Evolutionary conservation across 768 basidiomycete genomes (phyloP).

Genomic region (Candolleomyces aberdarensis): DNA sequence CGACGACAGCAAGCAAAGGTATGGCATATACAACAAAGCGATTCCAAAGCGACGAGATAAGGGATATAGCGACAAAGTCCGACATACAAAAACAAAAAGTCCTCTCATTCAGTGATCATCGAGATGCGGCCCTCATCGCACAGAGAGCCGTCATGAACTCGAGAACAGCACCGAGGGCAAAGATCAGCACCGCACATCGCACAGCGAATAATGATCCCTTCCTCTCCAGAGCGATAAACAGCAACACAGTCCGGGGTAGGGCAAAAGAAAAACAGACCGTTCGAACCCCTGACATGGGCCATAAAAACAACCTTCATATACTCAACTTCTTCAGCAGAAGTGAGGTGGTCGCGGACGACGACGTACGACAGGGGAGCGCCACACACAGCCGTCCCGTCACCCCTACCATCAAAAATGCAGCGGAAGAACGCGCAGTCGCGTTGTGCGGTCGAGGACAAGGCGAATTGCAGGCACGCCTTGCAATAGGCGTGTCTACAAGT

Average conservation of each 20-base stretch:
- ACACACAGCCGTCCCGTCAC: slow-evolving; percentile 20
- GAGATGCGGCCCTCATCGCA: slow-evolving; percentile 14
- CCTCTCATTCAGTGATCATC: neutral
- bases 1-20: no score
- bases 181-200: slow-evolving; percentile 21
- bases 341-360: slow-evolving; percentile 36
- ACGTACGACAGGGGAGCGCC: slow-evolving; percentile 32
- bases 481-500: slow-evolving; percentile 55
- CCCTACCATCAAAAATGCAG: slow-evolving; percentile 10
- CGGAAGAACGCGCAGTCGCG: slow-evolving; percentile 3
- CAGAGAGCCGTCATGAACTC: slow-evolving; percentile 23
- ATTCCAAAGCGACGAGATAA: no score
- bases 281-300: slow-evolving; percentile 36
- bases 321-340: slow-evolving; percentile 31
- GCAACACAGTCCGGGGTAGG: slow-evolving; percentile 49
- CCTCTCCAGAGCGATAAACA: slow-evolving; percentile 34
- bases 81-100: neutral
- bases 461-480: slow-evolving; percentile 42
- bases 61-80: no score
- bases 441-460: slow-evolving; percentile 31
- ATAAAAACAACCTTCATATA: slow-evolving; percentile 43
- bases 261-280: slow-evolving; percentile 49
- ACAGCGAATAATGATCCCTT: slow-evolving; percentile 24
- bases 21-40: no score
- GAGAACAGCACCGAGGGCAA: slow-evolving; percentile 25